Percentiles rank a stretch among this genome's conserved stretches.
Evolutionary conservation across 768 basidiomycete species (phyloP).

Genomic region (Tylopilus balloui): DNA sequence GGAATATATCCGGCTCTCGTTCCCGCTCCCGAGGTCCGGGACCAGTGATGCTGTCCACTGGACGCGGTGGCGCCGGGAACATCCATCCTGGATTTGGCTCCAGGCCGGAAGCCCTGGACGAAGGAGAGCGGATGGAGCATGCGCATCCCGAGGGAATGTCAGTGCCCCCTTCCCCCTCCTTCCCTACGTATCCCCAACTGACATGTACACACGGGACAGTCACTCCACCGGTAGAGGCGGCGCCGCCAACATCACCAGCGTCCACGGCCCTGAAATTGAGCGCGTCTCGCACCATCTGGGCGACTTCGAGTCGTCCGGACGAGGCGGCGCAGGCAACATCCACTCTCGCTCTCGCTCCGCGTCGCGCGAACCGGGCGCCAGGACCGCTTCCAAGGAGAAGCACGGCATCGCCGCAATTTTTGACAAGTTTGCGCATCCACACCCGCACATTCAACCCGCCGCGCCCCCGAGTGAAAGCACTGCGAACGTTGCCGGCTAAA

Average conservation of each 20-base stretch:
- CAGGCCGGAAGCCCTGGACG: conserved; percentile 27
- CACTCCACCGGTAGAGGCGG: conserved; percentile 72
- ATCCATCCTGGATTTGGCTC: conserved; percentile 33
- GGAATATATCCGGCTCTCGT: conserved; percentile 53
- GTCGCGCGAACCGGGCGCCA: conserved; percentile 25
- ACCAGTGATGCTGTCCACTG: conserved; percentile 42
- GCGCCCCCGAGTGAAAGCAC: neutral
- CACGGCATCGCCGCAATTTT: conserved; percentile 29
- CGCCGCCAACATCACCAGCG: conserved; percentile 50
- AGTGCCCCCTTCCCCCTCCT: conserved; percentile 16
- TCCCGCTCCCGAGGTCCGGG: conserved; percentile 44
- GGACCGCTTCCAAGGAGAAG: conserved; percentile 28
- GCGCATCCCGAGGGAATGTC: conserved; percentile 38
- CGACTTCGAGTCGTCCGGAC: conserved; percentile 43
- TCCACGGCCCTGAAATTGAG: conserved; percentile 38
- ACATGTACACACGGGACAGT: conserved; percentile 28
- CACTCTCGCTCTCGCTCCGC: conserved; percentile 37
- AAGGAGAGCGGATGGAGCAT: conserved; percentile 33
- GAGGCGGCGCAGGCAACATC: conserved; percentile 64
- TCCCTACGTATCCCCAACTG: neutral
- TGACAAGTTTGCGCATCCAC: conserved; percentile 28
- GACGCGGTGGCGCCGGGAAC: conserved; percentile 65
- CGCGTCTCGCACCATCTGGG: conserved; percentile 18
- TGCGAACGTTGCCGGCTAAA: neutral
- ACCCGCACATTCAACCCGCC: conserved; percentile 1